phyloP scores from a whole-genome alignment of 1,284 basidiomycete species.

The Stygiomarasmius scandens region DNA sequence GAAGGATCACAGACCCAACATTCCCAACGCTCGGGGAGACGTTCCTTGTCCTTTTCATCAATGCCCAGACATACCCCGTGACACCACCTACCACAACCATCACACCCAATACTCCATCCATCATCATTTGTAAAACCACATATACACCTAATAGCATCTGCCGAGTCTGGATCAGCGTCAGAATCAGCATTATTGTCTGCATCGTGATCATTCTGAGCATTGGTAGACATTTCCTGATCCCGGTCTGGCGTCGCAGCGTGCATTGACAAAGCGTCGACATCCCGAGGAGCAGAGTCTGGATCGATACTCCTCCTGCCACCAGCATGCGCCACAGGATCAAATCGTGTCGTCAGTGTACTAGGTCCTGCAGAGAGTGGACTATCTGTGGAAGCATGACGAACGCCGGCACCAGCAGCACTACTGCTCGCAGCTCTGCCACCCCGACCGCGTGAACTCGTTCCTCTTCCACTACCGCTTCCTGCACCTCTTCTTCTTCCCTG shows the following conservation, averaged over 20 bases:
- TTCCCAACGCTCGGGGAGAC: constrained; percentile 75
- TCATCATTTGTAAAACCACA: constrained; percentile 81
- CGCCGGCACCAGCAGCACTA: not conserved
- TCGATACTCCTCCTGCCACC: not conserved
- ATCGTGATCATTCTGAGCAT: not conserved
- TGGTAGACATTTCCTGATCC: not conserved
- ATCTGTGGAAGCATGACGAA: not conserved
- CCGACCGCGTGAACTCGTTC: not conserved
- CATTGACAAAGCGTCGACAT: not conserved
- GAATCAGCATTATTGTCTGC: not conserved
- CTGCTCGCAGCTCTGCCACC: not conserved
- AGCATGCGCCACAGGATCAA: not conserved
- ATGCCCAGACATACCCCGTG: constrained; percentile 89
- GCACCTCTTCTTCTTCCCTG: not conserved
- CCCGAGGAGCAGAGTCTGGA: not conserved
- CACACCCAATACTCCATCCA: constrained; percentile 92
- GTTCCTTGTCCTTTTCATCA: constrained; percentile 54
- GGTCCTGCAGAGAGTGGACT: not conserved
- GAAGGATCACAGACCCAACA: constrained; percentile 63
- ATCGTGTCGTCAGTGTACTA: not conserved
- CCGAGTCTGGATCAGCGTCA: constrained; percentile 8
- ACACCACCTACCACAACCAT: constrained; percentile 87
- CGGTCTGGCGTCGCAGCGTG: not conserved
- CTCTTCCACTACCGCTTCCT: not conserved
- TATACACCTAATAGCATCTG: constrained; percentile 66